Conservation (phyloP, 257 asterid genomes). For the Ocimum tenuiflorum region DNA sequence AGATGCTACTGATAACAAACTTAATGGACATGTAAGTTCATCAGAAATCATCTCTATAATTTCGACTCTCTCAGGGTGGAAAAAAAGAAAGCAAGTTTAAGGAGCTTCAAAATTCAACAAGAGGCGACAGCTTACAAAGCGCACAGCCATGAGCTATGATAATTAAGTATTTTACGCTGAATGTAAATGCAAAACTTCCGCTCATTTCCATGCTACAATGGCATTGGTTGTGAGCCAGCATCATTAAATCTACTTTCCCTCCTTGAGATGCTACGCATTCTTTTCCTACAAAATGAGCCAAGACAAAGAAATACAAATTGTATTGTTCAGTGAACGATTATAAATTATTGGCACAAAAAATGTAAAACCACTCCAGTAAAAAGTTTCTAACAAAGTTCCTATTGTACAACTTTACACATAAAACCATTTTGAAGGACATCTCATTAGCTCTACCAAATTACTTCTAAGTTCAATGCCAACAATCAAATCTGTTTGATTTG, state of each 20-base stretch:
- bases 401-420: background rate
- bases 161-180: slow-evolving; percentile 8
- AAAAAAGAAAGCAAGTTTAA: background rate
- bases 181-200: slow-evolving; percentile 21
- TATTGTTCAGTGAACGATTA: background rate
- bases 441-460: background rate
- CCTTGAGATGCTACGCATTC: slow-evolving; percentile 18
- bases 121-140: slow-evolving; percentile 22
- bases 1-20: slow-evolving; percentile 1
- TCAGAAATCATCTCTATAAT: slow-evolving; percentile 16
- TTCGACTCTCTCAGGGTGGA: slow-evolving; percentile 15
- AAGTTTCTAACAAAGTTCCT: background rate
- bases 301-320: background rate
- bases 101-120: slow-evolving; percentile 9
- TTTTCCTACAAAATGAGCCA: slow-evolving; percentile 29
- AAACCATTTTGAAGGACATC: background rate
- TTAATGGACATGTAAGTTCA: background rate
- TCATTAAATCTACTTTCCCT: slow-evolving; percentile 2
- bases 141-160: slow-evolving; percentile 12
- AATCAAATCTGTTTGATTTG: background rate
- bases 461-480: background rate
- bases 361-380: background rate
- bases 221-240: slow-evolving; percentile 5
- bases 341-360: background rate
- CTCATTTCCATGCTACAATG: slow-evolving; percentile 14